Base-by-base conservation (phyloP, 805 yeast genomes). In the Wickerhamiella brachini region DNA sequence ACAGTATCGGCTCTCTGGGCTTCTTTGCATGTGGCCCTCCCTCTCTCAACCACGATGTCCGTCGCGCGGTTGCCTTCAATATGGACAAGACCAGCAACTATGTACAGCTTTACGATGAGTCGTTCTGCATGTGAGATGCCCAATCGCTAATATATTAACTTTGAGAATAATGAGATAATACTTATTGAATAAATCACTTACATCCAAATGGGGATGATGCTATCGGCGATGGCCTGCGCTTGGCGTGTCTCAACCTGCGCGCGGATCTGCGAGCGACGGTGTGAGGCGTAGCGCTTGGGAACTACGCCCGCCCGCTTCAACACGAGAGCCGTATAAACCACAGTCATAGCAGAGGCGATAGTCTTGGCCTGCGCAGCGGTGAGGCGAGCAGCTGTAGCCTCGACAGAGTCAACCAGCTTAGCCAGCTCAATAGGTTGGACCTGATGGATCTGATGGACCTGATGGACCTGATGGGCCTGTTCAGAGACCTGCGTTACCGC, bases 11-110 rank as follows among this genome's bases (percentile, higher is more conserved):
- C 17, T 50, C 57, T n/a, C 18, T 52, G 15, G 47, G 51, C n/a
- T 45, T 52, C 41, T 50, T 52, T 22, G 50, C 49, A 34, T 55
- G 58, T 22, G 58, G 58, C 2, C 56, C 58, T 8, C 50, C 49
- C 2, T 9, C 44, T 12, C 48, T 55, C 54, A 48, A 51, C 23
- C 54, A 51, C 34, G 53, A 41, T 9, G 58, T 53, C 2, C 54
- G 58, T 37, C 47, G 45, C 22, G 49, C 49, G 22, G 52, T 45
- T 26, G 50, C 58, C n/a, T 29, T 20, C 29, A 38, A 46, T 37
- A 15, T 55, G 18, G 15, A 29, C 26, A 26, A 23, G 26, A 47
- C 48, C 44, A 48, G 50, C n/a, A 44, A 50, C 49, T 52, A 50
- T 34, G 50, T 53, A 12, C 55, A 54, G 50, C 49, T 47, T 39